Percentiles rank a stretch among this genome's conserved stretches.
phyloP scores from a whole-genome alignment of 306 rosid species.

The Gillenia trifoliata region DNA sequence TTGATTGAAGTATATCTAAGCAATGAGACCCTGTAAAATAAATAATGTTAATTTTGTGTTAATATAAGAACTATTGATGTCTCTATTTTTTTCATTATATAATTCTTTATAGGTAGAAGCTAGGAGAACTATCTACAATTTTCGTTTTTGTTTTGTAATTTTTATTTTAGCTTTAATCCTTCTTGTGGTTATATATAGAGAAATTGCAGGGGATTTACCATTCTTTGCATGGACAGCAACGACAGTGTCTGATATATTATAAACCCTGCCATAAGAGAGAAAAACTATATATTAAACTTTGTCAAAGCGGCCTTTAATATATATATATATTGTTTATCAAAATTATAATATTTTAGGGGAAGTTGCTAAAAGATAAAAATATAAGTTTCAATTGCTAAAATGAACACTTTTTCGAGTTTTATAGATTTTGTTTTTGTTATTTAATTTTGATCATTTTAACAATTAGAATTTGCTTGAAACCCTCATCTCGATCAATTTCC shows the following conservation, averaged over 20 bases:
- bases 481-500: no score
- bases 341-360: no score
- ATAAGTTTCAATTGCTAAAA: no score
- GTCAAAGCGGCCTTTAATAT: no score
- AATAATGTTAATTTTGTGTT: neutral
- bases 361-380: no score
- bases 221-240: slow-evolving; percentile 41
- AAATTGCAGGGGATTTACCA: slow-evolving; percentile 26
- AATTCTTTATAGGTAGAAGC: neutral
- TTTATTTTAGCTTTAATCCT: no score
- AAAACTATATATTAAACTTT: neutral
- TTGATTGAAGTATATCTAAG: slow-evolving; percentile 19
- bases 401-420: no score
- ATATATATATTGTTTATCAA: no score
- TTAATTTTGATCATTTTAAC: no score
- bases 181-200: neutral
- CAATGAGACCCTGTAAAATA: slow-evolving; percentile 36
- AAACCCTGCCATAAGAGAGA: slow-evolving; percentile 30
- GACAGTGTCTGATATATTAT: slow-evolving; percentile 50
- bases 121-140: neutral
- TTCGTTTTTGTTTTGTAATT: no score
- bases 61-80: neutral
- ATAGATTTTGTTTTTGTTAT: no score
- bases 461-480: no score
- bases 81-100: neutral